Percentiles rank a stretch among this genome's conserved stretches.
Conservation (phyloP, 2,329 filamentous ascomycete genomes). For the Orbilia javanica region DNA sequence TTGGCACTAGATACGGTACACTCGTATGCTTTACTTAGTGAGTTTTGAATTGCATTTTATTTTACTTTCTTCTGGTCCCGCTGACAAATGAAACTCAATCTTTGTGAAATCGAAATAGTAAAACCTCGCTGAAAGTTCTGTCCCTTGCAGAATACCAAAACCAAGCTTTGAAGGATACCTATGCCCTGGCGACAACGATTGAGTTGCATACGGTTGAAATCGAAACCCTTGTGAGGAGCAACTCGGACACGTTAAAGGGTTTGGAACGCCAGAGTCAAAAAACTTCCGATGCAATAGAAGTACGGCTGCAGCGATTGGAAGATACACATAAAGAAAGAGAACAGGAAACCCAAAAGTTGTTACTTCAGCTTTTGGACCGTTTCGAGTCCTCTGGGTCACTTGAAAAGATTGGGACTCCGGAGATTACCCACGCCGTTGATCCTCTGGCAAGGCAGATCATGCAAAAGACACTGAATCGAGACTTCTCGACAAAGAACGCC, state of each 20-base stretch:
- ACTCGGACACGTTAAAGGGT: constrained; percentile 20
- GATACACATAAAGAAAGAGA: constrained; percentile 23
- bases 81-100: constrained; percentile 1
- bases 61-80: neutral
- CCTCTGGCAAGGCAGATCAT: constrained; percentile 46
- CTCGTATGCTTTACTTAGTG: constrained; percentile 57
- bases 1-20: constrained; percentile 54
- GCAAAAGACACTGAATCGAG: constrained; percentile 46
- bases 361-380: constrained; percentile 38
- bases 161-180: constrained; percentile 23
- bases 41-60: constrained; percentile 29
- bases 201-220: constrained; percentile 48
- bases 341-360: constrained; percentile 47
- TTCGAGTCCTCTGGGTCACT: constrained; percentile 34
- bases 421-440: constrained; percentile 46
- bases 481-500: constrained; percentile 15
- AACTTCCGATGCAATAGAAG: constrained; percentile 28
- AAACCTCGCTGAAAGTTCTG: constrained; percentile 53
- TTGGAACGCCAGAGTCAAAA: constrained; percentile 15
- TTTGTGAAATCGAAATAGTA: constrained; percentile 30
- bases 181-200: constrained; percentile 16
- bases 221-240: constrained; percentile 30
- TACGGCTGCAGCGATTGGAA: constrained; percentile 32
- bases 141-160: constrained; percentile 43
- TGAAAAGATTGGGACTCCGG: constrained; percentile 12